A percentile compares a stretch with the other conserved stretches of the same genome.
Evolutionary conservation across 1,284 basidiomycete genomes (phyloP).

Genomic region (Ceratobasidium sp.): DNA sequence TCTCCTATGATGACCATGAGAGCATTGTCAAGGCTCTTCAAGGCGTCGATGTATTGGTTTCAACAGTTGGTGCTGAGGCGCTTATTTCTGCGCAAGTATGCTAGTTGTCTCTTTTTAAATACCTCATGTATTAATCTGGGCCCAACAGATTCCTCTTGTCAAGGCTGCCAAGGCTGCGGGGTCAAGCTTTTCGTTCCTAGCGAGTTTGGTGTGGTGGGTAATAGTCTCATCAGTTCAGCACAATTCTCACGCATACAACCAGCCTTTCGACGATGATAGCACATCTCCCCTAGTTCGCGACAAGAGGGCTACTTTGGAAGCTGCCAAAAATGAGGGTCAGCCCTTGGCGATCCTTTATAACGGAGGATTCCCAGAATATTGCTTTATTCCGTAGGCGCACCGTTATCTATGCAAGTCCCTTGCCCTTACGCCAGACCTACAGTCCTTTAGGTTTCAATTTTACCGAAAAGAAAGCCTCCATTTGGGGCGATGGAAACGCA

Average conservation of each 20-base stretch:
- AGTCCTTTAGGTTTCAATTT: constrained; percentile 23
- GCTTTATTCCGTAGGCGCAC: background rate
- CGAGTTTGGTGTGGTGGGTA: constrained; percentile 5
- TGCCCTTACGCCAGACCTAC: too few relatives aligned
- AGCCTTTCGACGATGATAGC: background rate
- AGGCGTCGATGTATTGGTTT: constrained; percentile 21
- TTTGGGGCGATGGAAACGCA: constrained; percentile 10
- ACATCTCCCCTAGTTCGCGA: background rate
- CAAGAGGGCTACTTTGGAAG: background rate
- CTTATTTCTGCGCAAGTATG: constrained; percentile 3
- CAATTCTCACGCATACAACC: background rate
- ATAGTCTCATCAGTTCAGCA: background rate
- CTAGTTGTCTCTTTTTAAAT: too few relatives aligned
- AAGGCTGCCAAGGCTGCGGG: constrained; percentile 5
- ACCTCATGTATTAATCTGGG: background rate
- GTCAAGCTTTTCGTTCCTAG: constrained; percentile 20
- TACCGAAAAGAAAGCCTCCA: constrained; percentile 12
- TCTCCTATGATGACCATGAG: background rate
- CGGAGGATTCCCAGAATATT: background rate
- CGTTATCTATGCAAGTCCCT: too few relatives aligned
- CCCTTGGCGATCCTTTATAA: background rate
- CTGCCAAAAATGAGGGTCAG: background rate
- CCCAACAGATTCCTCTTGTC: constrained; percentile 1
- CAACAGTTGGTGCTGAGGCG: background rate
- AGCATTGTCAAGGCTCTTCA: background rate